These are phyloP conservation scores for Chlorella sp. DNA, from an alignment of 139 green algal genomes.

Conservation along the genomic window DNA sequence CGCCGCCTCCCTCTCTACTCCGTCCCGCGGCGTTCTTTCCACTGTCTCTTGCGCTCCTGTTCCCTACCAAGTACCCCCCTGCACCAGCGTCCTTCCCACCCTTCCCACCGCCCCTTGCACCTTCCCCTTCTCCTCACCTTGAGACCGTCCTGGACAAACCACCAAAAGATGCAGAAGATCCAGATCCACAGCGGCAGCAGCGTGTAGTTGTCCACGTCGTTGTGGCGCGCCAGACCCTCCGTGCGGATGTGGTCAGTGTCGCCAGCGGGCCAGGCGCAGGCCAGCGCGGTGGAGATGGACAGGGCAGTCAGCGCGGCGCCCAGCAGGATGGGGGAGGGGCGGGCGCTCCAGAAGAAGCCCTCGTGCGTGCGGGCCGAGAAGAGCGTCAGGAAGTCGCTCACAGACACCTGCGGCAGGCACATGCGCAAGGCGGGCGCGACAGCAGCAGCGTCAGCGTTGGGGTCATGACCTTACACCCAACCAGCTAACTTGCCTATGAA, in stretches of 20 bases:
- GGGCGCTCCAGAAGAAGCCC: slow-evolving; percentile 57
- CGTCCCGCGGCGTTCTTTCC: too few species aligned
- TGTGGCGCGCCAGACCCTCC: slow-evolving; percentile 25
- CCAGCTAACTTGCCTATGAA: too few species aligned
- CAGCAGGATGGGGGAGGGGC: slow-evolving; percentile 29
- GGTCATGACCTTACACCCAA: too few species aligned
- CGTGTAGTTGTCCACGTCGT: slow-evolving; percentile 20
- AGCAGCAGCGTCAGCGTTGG: too few species aligned
- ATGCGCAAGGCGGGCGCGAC: too few species aligned
- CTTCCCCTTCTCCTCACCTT: too few species aligned
- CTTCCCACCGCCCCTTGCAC: too few species aligned
- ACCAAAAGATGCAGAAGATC: slow-evolving; percentile 83
- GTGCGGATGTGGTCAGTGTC: slow-evolving; percentile 33
- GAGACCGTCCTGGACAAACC: slow-evolving; percentile 61
- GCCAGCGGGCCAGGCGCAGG: slow-evolving; percentile 57
- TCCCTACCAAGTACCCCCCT: too few species aligned
- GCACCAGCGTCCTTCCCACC: too few species aligned
- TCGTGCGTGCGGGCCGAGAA: slow-evolving; percentile 72
- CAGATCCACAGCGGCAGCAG: slow-evolving; percentile 64
- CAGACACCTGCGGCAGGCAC: slow-evolving; percentile 36
- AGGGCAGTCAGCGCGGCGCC: slow-evolving; percentile 21
- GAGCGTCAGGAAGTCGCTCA: slow-evolving; percentile 82
- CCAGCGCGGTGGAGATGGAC: slow-evolving; percentile 61
- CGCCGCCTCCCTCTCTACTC: too few species aligned
- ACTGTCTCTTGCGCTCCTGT: too few species aligned